A percentile compares a stretch with the other conserved stretches of the same genome.
These are phyloP conservation scores for Rhodamnia rubescens DNA, from an alignment of 345 rosid genomes.

Conservation along the genomic window DNA sequence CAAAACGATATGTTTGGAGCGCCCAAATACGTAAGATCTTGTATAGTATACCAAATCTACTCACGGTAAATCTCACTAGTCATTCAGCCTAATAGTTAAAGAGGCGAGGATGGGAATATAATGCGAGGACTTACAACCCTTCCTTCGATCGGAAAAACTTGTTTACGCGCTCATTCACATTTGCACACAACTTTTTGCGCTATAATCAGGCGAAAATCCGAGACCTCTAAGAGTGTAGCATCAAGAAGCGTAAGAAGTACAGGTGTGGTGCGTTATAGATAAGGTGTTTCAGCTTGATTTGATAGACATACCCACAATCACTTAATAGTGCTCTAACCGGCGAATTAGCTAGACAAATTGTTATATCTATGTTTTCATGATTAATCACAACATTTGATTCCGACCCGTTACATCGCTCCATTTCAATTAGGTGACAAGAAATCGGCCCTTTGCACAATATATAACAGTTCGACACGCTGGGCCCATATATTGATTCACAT, in stretches of 20 bases:
- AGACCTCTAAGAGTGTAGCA: background rate
- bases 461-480: background rate
- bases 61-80: background rate
- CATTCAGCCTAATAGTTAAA: background rate
- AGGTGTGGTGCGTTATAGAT: background rate
- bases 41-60: background rate
- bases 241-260: background rate
- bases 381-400: background rate
- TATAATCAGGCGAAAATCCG: background rate
- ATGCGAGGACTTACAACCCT: background rate
- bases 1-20: background rate
- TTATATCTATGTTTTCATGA: background rate
- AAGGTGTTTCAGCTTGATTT: background rate
- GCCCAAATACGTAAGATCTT: background rate
- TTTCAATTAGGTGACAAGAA: background rate
- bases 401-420: background rate
- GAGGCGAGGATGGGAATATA: background rate
- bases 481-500: background rate
- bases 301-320: background rate
- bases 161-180: background rate
- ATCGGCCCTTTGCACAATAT: background rate
- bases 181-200: background rate
- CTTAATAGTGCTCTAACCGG: background rate
- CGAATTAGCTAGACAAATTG: background rate
- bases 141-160: background rate